Base-by-base conservation (phyloP, 768 basidiomycete genomes). In the Auriscalpium microsporum region DNA sequence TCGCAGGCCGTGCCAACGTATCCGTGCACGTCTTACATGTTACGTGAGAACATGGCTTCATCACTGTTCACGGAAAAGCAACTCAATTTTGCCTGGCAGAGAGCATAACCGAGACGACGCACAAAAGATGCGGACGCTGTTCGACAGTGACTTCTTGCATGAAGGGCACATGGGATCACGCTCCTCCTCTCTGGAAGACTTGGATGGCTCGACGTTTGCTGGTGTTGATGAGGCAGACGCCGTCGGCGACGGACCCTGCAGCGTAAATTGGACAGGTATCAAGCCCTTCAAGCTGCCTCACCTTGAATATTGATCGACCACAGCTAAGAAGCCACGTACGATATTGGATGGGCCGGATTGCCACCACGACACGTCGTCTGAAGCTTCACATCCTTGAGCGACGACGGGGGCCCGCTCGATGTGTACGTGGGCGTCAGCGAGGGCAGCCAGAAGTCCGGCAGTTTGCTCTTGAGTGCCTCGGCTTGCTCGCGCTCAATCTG, bases 401-500 rank as follows among this genome's bases (percentile, higher is more conserved):
- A 86, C 28, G 74, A 76, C 2, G 84, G 85, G 10, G 76, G 78
- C 0, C 83, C 83, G 49, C 66, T 75, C 35, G 87, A 75, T 21
- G 80, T 72, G 69, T 88, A 82, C 46, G 80, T 94, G 0, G 94
- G 94, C 0, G 94, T 94, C 23, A 97, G 72, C 0, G 90, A 93
- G 2, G 94, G 94, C 40, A 99, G 76, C 96, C 96, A 99, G 68
- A 96, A 99, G 64, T 96, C 94, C 2, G 96, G 94, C 3, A 98
- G 78, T 68, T 97, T 96, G 57, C 82, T 80, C 56, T 86, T 89
- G 55, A 95, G 72, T 3, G 86, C 80, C 58, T 93, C 92, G 0
- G 87, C 86, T 61, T 90, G 88, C 67, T 96, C 93, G 36, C 78
- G 76, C 65, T 93, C 90, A 48, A 97, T 91, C 63, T 86, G 74